Evolutionary conservation across 257 asterid species (phyloP).

Genomic region (Solanum raphanifolium): DNA sequence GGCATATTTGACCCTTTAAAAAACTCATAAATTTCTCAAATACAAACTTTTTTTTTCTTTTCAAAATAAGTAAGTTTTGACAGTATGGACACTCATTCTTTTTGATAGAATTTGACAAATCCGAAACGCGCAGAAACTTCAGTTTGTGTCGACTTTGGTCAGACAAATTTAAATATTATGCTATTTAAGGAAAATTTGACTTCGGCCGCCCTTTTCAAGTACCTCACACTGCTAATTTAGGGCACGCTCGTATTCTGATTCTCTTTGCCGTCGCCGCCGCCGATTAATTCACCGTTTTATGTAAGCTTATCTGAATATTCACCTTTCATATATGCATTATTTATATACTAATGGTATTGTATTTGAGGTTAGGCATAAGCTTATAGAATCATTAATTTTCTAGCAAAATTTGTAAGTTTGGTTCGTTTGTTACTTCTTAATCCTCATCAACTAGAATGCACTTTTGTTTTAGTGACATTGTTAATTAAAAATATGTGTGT

Average conservation of each 20-base stretch:
- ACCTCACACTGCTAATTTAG: constrained; percentile 9
- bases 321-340: not conserved
- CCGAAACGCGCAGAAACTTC: not conserved
- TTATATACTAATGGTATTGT: not conserved
- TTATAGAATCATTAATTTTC: not conserved
- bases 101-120: not conserved
- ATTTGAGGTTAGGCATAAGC: not conserved
- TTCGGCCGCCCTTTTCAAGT: constrained; percentile 6
- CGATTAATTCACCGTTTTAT: not conserved
- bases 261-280: not conserved
- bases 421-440: not conserved
- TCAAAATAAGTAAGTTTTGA: not conserved
- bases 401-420: not conserved
- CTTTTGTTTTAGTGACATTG: not conserved
- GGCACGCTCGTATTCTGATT: not conserved
- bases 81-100: not conserved
- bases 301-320: not conserved
- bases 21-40: not conserved
- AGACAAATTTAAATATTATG: not conserved
- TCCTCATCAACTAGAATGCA: not conserved
- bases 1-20: no score
- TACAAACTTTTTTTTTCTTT: not conserved
- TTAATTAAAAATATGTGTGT: not conserved
- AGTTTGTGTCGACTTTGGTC: not conserved
- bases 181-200: not conserved